These are phyloP conservation scores for Candida sphagnicola DNA, from an alignment of 805 yeast species.

Conservation along the genomic window DNA sequence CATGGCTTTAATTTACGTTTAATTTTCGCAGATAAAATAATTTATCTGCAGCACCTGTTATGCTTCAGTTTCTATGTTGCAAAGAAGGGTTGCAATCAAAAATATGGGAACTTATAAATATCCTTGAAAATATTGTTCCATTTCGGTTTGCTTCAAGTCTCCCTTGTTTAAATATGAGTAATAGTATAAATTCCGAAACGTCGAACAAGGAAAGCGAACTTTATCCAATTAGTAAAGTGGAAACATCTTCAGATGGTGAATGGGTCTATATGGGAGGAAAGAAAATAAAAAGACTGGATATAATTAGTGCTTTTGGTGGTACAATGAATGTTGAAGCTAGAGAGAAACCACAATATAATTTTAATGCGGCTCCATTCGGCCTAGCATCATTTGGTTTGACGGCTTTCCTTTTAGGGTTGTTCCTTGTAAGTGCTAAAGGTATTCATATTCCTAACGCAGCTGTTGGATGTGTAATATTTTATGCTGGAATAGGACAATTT, in stretches of 20 bases:
- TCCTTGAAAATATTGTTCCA: no score
- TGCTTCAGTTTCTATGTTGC: no score
- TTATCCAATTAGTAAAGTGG: constrained; percentile 22
- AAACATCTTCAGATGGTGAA: constrained; percentile 28
- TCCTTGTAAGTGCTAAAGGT: constrained; percentile 57
- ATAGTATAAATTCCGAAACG: no score
- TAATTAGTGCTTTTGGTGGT: constrained; percentile 39
- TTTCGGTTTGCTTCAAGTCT: no score
- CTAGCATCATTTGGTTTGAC: constrained; percentile 59
- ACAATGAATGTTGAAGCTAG: constrained; percentile 31
- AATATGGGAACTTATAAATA: no score
- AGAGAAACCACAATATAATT: constrained; percentile 47
- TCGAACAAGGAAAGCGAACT: no score
- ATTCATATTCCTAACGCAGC: constrained; percentile 49
- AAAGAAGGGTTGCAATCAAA: no score
- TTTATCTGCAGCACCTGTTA: no score
- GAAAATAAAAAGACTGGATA: constrained; percentile 33
- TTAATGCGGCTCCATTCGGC: constrained; percentile 68
- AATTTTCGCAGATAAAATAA: no score
- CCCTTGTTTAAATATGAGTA: no score
- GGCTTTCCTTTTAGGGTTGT: constrained; percentile 56
- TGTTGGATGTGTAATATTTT: constrained; percentile 57
- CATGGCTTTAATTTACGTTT: no score
- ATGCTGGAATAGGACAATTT: constrained; percentile 61
- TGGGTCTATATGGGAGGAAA: constrained; percentile 30